Evolutionary conservation across 495 filamentous ascomycete genomes (phyloP), one percentile per base, ranked within the genome.

Genomic region (Saxophila tyrrhenica): DNA sequence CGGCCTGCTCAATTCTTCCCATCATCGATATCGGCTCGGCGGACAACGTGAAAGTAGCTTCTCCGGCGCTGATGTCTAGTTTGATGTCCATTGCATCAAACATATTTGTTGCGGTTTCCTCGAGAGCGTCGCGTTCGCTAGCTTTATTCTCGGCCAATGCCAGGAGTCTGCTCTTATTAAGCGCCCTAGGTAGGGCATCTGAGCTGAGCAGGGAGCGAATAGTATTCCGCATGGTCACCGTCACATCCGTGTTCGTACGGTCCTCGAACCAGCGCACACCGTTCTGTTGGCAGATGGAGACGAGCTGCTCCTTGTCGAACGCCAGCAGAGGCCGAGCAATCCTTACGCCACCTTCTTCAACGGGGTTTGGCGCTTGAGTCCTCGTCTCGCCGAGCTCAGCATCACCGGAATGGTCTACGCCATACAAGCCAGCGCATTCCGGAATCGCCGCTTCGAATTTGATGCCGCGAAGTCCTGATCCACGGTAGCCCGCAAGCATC

Each of bases 181-280:
- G 70, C 0, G 89, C 89, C 8, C 66, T 65, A 0, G 91, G 91
- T 13, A 97, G 70, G 9, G 63, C 63, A 46, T 82, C 66, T 10
- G 73, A 66, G 16, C 70, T 68, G 39, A 79, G 71, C 41, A 96
- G 66, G 51, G 80, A 69, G 45, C 92, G 82, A 23, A 94, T 74
- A 0, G 90, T 79, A 63, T 97, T 98, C 45, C 92, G 76, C 35
- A 72, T 69, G 0, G 92, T 95, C 32, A 87, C 68, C 1, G 84
- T 89, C 19, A 73, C 75, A 64, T 95, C 86, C 38, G 76, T 66
- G 62, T 98, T 98, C n/a, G 89, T 94, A 46, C 73, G 70, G 62
- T 98, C 92, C 55, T 90, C 85, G 59, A 85, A 85, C 81, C 85
- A 97, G 1, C 72, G 70, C 21, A 92, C 70, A 1, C 70, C 59